Conservation (phyloP, 169 alveolate genomes). For the Plasmodium gaboni region DNA sequence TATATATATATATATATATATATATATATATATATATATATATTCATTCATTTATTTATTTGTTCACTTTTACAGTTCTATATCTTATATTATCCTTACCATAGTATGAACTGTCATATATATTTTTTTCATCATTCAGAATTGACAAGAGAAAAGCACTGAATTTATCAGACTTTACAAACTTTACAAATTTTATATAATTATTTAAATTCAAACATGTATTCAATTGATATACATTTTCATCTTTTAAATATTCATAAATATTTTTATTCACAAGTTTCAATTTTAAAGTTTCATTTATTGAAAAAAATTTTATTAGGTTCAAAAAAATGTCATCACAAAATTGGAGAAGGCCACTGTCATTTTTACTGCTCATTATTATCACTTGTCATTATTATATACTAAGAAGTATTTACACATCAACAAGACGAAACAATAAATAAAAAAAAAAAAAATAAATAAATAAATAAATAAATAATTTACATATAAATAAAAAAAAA, state of each 20-base stretch:
- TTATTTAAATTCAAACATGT: conserved; percentile 23
- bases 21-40: no score
- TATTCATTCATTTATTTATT: no score
- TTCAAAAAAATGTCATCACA: conserved; percentile 28
- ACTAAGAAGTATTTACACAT: neutral
- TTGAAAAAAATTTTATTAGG: conserved; percentile 31
- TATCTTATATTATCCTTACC: conserved; percentile 19
- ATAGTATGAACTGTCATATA: conserved; percentile 10
- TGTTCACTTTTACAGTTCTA: neutral
- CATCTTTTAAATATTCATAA: conserved; percentile 47
- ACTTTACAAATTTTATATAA: conserved; percentile 37
- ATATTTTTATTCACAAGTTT: conserved; percentile 25
- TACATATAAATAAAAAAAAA: neutral
- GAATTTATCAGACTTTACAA: conserved; percentile 34
- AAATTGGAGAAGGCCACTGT: conserved; percentile 4
- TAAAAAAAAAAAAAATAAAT: conserved; percentile 2
- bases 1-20: no score
- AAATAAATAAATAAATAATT: neutral
- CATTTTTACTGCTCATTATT: conserved; percentile 25
- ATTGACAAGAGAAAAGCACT: conserved; percentile 27
- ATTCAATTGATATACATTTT: conserved; percentile 26
- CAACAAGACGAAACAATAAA: neutral
- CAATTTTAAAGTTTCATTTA: conserved; percentile 42
- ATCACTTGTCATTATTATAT: neutral
- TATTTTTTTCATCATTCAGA: conserved; percentile 34